Evolutionary conservation across 2,329 filamentous ascomycete genomes (phyloP), one percentile per base, ranked within the genome.

Genomic region (Fusarium sp.): DNA sequence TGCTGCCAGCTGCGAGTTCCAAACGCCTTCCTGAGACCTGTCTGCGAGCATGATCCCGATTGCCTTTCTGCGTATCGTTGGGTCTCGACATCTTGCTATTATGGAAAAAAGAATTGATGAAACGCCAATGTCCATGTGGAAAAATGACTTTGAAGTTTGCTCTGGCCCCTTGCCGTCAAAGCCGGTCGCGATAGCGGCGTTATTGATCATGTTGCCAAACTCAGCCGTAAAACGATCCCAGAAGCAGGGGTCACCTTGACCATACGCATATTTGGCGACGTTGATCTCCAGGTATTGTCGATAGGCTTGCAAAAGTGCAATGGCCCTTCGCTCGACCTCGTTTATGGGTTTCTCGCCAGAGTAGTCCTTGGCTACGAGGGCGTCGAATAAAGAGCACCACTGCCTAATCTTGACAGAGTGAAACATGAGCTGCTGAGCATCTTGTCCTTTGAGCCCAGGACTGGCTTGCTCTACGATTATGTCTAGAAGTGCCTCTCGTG

Each of bases 61-160:
- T 0, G 67, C 67, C 10, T 25, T 54, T 14, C 67, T 58, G 1
- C 67, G 58, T 6, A 69, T 10, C 1, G 34, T 8, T 0, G 67
- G 67, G 25, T 70, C 58, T 0, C 67, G 67, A 2, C 67, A 69
- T 16, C 67, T 18, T 3, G 67, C 67, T 1, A 69, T 64, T 3
- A 64, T 42, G 1, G 63, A 59, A 2, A 70, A 29, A 0, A 69
- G 11, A 2, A 67, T 55, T 3, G 67, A 59, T 1, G 58, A 67
- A 6, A 61, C 67, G 2, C 67, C 67, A 1, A 69, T 27, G 9
- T 69, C 67, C 2, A 69, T 40, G 2, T 69, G 67, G n/a, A 69
- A 69, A 10, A 10, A 8, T 2, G 1, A 33, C 11, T 50, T 38
- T 20, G 9, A 4, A 2, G 25, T 14, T n/a, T 9, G 25, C 18